Evolutionary conservation across 2,329 filamentous ascomycete genomes (phyloP).

Genomic region (Aotearoamyces nothofagi): DNA sequence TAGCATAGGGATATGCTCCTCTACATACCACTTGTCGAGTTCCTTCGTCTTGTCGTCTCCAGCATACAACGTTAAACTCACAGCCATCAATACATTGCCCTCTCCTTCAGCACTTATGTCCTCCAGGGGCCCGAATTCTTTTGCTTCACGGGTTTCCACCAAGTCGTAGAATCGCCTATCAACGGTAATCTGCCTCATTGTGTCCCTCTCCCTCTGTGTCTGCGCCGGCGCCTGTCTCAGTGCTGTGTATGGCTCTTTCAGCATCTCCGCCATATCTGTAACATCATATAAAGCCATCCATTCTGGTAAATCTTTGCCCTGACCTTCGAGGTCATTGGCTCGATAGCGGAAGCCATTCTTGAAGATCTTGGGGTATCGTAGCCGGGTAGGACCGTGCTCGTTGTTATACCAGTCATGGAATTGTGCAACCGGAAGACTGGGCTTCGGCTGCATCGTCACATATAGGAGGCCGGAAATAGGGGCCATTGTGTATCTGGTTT

Average conservation of each 20-base stretch:
- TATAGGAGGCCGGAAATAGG: constrained; percentile 54
- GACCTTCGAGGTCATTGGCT: constrained; percentile 39
- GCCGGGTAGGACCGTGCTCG: constrained; percentile 71
- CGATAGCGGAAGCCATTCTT: constrained; percentile 67
- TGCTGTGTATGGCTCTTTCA: constrained; percentile 52
- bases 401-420: constrained; percentile 95
- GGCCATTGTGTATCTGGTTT: constrained; percentile 27
- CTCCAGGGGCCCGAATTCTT: constrained; percentile 44
- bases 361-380: constrained; percentile 62
- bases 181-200: constrained; percentile 52
- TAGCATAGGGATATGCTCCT: constrained; percentile 61
- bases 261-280: constrained; percentile 55
- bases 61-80: constrained; percentile 39
- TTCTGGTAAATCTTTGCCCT: constrained; percentile 35
- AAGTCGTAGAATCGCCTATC: constrained; percentile 58
- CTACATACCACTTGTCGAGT: constrained; percentile 52
- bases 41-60: constrained; percentile 37
- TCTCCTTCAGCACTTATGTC: constrained; percentile 40
- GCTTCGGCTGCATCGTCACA: constrained; percentile 72
- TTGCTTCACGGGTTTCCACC: constrained; percentile 36
- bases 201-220: constrained; percentile 41
- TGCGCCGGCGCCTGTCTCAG: constrained; percentile 42
- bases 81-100: constrained; percentile 45
- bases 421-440: constrained; percentile 40
- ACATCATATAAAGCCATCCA: constrained; percentile 78